A percentile compares a stretch with the other conserved stretches of the same genome.
phyloP scores from a whole-genome alignment of 2,329 filamentous ascomycete genomes.

The Talaromyces sp. region DNA sequence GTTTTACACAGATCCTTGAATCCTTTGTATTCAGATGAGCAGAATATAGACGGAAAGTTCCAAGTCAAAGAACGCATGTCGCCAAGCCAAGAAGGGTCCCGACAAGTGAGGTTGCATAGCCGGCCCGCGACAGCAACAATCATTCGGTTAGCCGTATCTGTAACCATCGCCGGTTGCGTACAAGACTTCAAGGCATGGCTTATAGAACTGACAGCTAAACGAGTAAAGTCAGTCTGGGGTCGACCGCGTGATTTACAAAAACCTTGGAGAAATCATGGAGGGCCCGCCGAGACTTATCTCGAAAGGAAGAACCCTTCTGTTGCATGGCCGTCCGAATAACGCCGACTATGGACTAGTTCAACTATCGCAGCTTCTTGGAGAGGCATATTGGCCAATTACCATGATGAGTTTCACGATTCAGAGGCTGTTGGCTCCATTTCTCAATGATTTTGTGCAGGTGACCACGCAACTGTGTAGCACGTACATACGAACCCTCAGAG shows the following conservation, averaged over 20 bases:
- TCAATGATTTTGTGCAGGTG: background rate
- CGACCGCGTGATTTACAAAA: background rate
- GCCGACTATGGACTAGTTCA: background rate
- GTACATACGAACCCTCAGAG: background rate
- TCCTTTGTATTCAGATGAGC: background rate
- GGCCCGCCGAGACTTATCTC: background rate
- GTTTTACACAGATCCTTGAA: background rate
- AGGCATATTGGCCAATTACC: background rate
- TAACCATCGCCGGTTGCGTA: background rate
- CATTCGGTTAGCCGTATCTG: background rate
- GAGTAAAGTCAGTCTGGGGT: background rate
- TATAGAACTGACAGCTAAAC: background rate
- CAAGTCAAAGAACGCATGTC: background rate
- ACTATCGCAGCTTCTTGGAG: background rate
- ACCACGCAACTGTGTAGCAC: background rate
- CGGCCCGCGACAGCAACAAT: background rate
- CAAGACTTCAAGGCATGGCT: background rate
- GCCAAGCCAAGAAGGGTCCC: background rate
- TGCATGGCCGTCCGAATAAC: background rate
- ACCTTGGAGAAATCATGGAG: background rate
- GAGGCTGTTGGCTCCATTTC: background rate
- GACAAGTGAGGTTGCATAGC: background rate
- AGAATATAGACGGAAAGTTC: background rate
- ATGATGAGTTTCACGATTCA: background rate
- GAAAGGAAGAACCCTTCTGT: background rate